Evolutionary conservation across 1,284 basidiomycete genomes (phyloP).

Genomic region (Dichomitus squalens): DNA sequence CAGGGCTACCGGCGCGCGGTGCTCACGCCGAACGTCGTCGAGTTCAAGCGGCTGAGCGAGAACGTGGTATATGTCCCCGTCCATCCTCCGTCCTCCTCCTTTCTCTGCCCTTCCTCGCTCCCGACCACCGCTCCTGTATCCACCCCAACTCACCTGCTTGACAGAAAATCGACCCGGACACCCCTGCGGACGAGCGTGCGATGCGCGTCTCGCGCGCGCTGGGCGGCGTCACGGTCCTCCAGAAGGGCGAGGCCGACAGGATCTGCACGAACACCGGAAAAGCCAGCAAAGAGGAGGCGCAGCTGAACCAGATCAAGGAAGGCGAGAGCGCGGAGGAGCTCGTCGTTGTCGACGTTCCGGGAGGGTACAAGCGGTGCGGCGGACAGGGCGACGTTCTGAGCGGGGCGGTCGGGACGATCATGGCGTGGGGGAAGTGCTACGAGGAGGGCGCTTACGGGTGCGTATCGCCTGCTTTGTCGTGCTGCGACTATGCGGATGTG

Average conservation of each 20-base stretch:
- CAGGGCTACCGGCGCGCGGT: conserved; percentile 82
- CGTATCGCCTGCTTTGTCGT: conserved; percentile 21
- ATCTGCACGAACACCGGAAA: conserved; percentile 68
- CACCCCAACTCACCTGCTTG: background rate
- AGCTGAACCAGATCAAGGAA: conserved; percentile 35
- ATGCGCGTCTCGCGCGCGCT: conserved; percentile 70
- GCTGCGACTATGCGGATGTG: no score
- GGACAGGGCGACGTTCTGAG: conserved; percentile 95
- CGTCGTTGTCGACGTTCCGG: conserved; percentile 68
- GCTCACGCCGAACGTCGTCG: conserved; percentile 93
- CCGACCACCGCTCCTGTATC: background rate
- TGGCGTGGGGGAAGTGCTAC: conserved; percentile 95
- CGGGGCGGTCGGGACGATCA: conserved; percentile 84
- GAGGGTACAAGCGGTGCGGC: conserved; percentile 91
- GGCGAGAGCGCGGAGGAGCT: conserved; percentile 49
- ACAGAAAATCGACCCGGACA: conserved; percentile 55
- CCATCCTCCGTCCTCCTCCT: background rate
- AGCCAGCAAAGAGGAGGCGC: conserved; percentile 38
- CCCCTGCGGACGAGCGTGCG: conserved; percentile 52
- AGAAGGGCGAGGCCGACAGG: conserved; percentile 84
- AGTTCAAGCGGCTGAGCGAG: conserved; percentile 87
- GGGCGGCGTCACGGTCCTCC: conserved; percentile 88
- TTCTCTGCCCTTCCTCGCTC: background rate
- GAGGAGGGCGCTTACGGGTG: conserved; percentile 80
- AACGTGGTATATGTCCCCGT: no score